Evolutionary conservation across 1,284 basidiomycete species (phyloP).

Genomic region (Tremellales sp.): DNA sequence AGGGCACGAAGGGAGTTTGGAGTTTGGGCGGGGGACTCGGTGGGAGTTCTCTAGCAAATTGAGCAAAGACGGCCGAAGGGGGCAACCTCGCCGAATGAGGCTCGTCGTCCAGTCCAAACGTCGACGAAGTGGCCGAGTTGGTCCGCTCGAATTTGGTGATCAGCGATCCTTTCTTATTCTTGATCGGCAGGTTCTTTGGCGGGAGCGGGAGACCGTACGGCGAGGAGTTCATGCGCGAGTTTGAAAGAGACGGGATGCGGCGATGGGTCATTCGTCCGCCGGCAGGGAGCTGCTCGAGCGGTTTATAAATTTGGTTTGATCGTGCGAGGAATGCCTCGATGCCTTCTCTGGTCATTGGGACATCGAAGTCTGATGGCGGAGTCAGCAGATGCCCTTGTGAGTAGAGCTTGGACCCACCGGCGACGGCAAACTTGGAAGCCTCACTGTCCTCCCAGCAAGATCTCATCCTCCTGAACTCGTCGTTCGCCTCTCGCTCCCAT

Average conservation of each 20-base stretch:
- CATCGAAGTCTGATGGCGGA: slow-evolving; percentile 20
- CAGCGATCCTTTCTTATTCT: slow-evolving; percentile 19
- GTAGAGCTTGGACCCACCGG: slow-evolving; percentile 14
- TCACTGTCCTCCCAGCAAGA: slow-evolving; percentile 23
- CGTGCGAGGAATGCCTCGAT: slow-evolving; percentile 34
- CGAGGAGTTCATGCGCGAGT: slow-evolving; percentile 19
- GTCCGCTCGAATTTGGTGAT: slow-evolving; percentile 39
- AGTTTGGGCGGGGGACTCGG: slow-evolving; percentile 9
- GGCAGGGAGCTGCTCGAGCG: slow-evolving; percentile 15
- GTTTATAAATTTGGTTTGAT: slow-evolving; percentile 31
- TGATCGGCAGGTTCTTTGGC: slow-evolving; percentile 11
- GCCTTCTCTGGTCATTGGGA: slow-evolving; percentile 22
- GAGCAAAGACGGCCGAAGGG: slow-evolving; percentile 24
- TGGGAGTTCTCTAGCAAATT: slow-evolving; percentile 22
- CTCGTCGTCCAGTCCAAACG: slow-evolving; percentile 7
- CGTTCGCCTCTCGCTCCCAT: slow-evolving; percentile 32
- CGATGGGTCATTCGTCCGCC: slow-evolving; percentile 19
- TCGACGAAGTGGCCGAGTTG: slow-evolving; percentile 22
- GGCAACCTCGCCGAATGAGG: slow-evolving; percentile 2
- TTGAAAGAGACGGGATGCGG: slow-evolving; percentile 26
- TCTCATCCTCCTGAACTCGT: slow-evolving; percentile 25
- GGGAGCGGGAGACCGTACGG: slow-evolving; percentile 33
- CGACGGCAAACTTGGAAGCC: slow-evolving; percentile 19
- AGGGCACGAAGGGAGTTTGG: slow-evolving; percentile 2
- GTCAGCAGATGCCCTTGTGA: background rate